These are phyloP conservation scores for Apophysomyces sp. DNA, from an alignment of 371 early-diverging fungal species.

Conservation along the genomic window DNA sequence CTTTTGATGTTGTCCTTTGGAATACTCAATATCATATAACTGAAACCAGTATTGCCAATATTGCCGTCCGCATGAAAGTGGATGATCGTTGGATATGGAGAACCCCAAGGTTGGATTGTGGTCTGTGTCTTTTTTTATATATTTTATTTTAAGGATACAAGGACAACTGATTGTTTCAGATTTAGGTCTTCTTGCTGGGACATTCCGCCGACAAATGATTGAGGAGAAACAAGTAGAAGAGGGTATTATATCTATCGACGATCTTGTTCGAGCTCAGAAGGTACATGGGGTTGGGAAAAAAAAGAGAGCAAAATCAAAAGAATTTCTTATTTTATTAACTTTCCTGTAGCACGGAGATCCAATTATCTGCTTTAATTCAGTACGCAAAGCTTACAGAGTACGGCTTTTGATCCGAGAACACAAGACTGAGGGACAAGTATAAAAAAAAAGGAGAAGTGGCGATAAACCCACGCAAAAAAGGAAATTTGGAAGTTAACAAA, in stretches of 20 bases:
- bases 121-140: conserved; percentile 20
- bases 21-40: conserved; percentile 51
- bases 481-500: background rate
- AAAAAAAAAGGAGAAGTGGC: background rate
- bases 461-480: background rate
- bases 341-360: conserved; percentile 22
- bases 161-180: background rate
- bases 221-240: conserved; percentile 26
- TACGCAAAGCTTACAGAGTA: conserved; percentile 46
- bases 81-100: conserved; percentile 36
- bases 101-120: conserved; percentile 47
- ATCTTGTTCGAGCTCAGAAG: conserved; percentile 42
- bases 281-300: conserved; percentile 20
- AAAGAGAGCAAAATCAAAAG: background rate
- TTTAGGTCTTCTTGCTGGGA: conserved; percentile 49
- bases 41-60: conserved; percentile 63
- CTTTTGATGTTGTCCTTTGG: conserved; percentile 60
- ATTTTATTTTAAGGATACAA: background rate
- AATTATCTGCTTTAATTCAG: conserved; percentile 57
- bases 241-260: conserved; percentile 40
- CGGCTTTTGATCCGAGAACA: background rate
- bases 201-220: conserved; percentile 47
- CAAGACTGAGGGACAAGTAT: background rate
- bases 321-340: too few species aligned
- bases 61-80: conserved; percentile 41